A percentile compares a stretch with the other conserved stretches of the same genome.
phyloP scores from a whole-genome alignment of 768 basidiomycete genomes.

The Lentinus tigrinus region DNA sequence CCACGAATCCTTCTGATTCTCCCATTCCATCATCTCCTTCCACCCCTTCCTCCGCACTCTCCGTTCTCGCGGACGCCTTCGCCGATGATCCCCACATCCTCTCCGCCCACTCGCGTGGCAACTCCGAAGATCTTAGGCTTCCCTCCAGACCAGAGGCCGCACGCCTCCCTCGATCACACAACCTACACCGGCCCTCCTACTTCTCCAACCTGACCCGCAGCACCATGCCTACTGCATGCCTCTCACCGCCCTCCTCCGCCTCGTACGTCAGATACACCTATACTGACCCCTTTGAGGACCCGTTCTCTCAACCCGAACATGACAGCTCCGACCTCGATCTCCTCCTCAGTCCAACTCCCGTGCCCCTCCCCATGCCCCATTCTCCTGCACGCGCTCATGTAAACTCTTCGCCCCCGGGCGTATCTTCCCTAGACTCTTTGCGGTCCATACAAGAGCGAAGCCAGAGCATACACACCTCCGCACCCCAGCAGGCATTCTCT shows the following conservation, averaged over 20 bases:
- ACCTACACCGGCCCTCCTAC: conserved; percentile 23
- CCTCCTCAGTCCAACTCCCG: conserved; percentile 27
- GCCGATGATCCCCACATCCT: conserved; percentile 26
- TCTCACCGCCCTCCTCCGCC: conserved; percentile 41
- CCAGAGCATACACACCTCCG: conserved; percentile 25
- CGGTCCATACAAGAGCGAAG: conserved; percentile 27
- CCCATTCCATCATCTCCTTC: conserved; percentile 18
- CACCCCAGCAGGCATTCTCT: conserved; percentile 18
- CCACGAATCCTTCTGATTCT: conserved; percentile 8
- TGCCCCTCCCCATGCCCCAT: conserved; percentile 32
- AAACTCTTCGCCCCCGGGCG: conserved; percentile 19
- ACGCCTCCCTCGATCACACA: conserved; percentile 18
- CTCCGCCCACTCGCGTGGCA: conserved; percentile 11
- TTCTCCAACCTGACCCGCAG: conserved; percentile 52
- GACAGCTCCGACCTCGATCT: conserved; percentile 23
- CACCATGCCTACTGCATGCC: conserved; percentile 61
- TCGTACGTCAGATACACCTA: conserved; percentile 13
- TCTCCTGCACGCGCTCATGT: conserved; percentile 26
- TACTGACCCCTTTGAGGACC: conserved; percentile 25
- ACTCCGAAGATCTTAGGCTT: conserved; percentile 17
- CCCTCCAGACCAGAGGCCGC: conserved; percentile 27
- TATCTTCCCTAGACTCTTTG: conserved; percentile 25
- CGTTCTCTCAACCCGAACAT: conserved; percentile 18
- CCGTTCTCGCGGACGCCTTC: conserved; percentile 34
- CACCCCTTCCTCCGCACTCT: conserved; percentile 32